Evolutionary conservation across 176 grass and related monocot genomes (phyloP), one percentile per base, ranked within the genome.

Genomic region (Phoenix dactylifera): DNA sequence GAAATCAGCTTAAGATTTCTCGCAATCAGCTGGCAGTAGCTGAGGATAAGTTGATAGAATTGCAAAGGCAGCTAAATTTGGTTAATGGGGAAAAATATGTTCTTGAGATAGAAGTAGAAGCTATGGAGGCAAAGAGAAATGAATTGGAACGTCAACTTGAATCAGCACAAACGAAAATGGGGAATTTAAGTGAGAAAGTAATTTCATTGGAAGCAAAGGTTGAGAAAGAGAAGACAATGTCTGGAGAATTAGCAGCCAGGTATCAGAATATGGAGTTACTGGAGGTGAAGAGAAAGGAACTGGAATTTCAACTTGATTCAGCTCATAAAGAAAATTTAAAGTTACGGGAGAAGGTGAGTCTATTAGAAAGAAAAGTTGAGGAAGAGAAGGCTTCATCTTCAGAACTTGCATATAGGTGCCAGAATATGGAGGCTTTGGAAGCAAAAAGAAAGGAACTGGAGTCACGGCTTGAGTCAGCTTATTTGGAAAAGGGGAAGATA

Each of bases 31-130:
- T 74, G 35, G 64, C 35, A 74, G 77, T 81, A 52, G 82, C 77
- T 7, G 78, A 97, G 76, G 67, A 76, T 72, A 89, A 67, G 73
- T 79, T 74, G 1, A 61, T 18, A 1, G 84, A 86, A 28, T 30
- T 93, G 44, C 94, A 93, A 68, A 75, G 82, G 68, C 82, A 74
- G 62, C 58, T 98, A 67, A 98, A 89, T 70, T 78, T 75, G 16
- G 55, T 73, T 59, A 89, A 81, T 52, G 88, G 79, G 6, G 76
- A 86, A 64, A 93, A 79, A 19, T 64, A 80, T 49, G 57, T 51
- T 58, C 18, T 81, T 61, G 67, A 79, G 71, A 52, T 64, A n/a
- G 93, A 92, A 53, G 15, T 76, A 67, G 79, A 83, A 63, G 57
- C 66, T 5, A 48, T 55, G 0, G 79, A 89, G 60, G 77, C 17